Base-by-base conservation (phyloP, 2,329 filamentous ascomycete genomes). In the Nigrograna mackinnonii region DNA sequence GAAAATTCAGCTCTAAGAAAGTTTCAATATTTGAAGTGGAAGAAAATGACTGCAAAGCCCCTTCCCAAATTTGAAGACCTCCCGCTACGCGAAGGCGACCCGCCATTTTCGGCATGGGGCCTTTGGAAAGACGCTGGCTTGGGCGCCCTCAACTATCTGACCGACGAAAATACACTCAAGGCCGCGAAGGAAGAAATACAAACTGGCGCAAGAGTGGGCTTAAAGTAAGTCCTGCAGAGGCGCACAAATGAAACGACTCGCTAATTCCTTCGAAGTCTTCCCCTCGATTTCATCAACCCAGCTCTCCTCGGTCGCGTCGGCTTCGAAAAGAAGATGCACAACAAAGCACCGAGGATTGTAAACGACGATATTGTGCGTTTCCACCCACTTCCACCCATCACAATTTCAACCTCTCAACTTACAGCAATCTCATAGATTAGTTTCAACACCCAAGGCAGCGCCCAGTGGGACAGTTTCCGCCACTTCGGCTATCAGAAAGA, bases 251-350 rank as follows among this genome's bases (percentile, higher is more conserved):
- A 9, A n/a, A 28, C 24, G 24, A 28, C 24, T n/a, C n/a, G 24
- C n/a, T n/a, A n/a, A n/a, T n/a, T n/a, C n/a, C n/a, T n/a, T n/a
- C n/a, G 24, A 9, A 28, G 24, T 13, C 79, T 77, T 76, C 73
- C 77, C 22, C 50, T 79, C 55, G 75, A 66, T 4, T 79, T 79
- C 52, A 55, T 79, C 6, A 76, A 79, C 43, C 67, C 73, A 48
- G 72, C 76, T 6, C 73, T 74, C 50, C 72, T 79, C 44, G 71
- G 73, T 22, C 68, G 77, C 1, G 66, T 70, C 16, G 71, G 73
- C 11, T 74, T 68, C 37, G 62, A 73, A 21, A 75, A 78, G 64
- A 75, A 75, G 47, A 43, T 39, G 0, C 46, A 68, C 1, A 43
- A 43, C 7, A 50, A 50, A 19, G 46, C 51, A 6, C 12, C 54